These are phyloP conservation scores for Aphanomyces astaci DNA, from an alignment of 352 stramenopile species.

Conservation along the genomic window DNA sequence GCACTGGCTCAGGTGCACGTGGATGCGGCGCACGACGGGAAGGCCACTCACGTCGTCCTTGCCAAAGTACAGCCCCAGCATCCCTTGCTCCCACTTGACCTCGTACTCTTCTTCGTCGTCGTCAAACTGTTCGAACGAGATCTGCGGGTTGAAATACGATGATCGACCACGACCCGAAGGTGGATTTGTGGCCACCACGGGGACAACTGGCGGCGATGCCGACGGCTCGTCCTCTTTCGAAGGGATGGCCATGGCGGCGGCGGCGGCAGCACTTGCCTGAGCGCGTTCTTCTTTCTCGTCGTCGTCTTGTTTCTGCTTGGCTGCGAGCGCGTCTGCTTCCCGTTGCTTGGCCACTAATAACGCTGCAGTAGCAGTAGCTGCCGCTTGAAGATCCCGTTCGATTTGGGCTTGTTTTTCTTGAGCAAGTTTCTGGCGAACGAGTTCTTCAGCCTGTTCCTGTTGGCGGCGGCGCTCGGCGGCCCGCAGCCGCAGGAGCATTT, in stretches of 20 bases:
- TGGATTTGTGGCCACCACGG: too few relatives aligned
- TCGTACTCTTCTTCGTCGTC: conserved; percentile 37
- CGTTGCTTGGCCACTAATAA: not conserved
- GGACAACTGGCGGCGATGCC: too few relatives aligned
- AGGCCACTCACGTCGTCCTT: conserved; percentile 72
- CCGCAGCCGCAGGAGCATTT: not conserved
- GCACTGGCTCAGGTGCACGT: conserved; percentile 81
- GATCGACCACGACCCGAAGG: too few relatives aligned
- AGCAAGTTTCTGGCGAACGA: not conserved
- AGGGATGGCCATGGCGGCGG: too few relatives aligned
- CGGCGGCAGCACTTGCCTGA: not conserved
- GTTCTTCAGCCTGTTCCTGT: not conserved
- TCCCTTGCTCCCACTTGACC: conserved; percentile 76
- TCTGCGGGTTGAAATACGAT: not conserved
- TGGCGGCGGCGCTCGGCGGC: not conserved
- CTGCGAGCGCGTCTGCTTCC: not conserved
- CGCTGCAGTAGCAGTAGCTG: not conserved
- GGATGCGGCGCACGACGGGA: conserved; percentile 75
- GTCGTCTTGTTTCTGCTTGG: not conserved
- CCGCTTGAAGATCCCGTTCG: not conserved
- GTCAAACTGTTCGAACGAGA: conserved; percentile 1
- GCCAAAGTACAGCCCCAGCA: conserved; percentile 80
- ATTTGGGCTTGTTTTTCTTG: not conserved
- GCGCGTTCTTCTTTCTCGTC: not conserved
- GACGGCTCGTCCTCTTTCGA: too few relatives aligned